A percentile compares a stretch with the other conserved stretches of the same genome.
These are phyloP conservation scores for Cardiospermum halicacabum DNA, from an alignment of 345 rosid species.

Conservation along the genomic window DNA sequence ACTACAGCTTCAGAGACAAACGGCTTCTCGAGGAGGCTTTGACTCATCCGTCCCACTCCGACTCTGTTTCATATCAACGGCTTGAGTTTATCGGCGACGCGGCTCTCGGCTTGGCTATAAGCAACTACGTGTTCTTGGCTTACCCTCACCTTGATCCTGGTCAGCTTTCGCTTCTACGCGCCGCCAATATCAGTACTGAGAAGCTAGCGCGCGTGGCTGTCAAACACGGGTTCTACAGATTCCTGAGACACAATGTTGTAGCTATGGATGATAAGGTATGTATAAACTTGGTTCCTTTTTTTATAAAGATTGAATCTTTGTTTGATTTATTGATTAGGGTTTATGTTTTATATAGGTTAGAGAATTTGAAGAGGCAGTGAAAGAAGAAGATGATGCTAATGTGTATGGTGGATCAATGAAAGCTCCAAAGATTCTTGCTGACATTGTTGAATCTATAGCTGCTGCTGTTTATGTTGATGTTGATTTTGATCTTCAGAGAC, in stretches of 20 bases:
- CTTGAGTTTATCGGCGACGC: conserved; percentile 87
- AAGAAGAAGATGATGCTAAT: conserved; percentile 41
- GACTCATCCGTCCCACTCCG: conserved; percentile 54
- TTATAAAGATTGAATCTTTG: not conserved
- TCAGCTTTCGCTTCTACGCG: conserved; percentile 44
- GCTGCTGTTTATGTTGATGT: conserved; percentile 69
- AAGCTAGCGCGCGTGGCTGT: conserved; percentile 78
- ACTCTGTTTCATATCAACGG: conserved; percentile 47
- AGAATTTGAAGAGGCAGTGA: conserved; percentile 52
- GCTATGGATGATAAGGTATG: conserved; percentile 54
- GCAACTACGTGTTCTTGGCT: conserved; percentile 38
- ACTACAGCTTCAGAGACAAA: conserved; percentile 43
- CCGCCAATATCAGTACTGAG: conserved; percentile 73
- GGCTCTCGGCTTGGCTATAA: conserved; percentile 44
- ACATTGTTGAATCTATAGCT: conserved; percentile 66
- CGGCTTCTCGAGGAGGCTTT: conserved; percentile 54
- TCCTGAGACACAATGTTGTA: conserved; percentile 38
- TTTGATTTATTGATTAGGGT: not conserved
- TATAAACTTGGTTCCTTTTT: too few species aligned
- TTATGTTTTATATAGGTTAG: conserved; percentile 32
- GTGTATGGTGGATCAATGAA: conserved; percentile 58
- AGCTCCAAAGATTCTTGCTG: conserved; percentile 86
- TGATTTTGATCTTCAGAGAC: conserved; percentile 42
- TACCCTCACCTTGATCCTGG: conserved; percentile 57
- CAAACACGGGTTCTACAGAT: conserved; percentile 38